Percentiles rank a stretch among this genome's conserved stretches.
These are phyloP conservation scores for Bertia moriformis DNA, from an alignment of 2,329 filamentous ascomycete species.

Conservation along the genomic window DNA sequence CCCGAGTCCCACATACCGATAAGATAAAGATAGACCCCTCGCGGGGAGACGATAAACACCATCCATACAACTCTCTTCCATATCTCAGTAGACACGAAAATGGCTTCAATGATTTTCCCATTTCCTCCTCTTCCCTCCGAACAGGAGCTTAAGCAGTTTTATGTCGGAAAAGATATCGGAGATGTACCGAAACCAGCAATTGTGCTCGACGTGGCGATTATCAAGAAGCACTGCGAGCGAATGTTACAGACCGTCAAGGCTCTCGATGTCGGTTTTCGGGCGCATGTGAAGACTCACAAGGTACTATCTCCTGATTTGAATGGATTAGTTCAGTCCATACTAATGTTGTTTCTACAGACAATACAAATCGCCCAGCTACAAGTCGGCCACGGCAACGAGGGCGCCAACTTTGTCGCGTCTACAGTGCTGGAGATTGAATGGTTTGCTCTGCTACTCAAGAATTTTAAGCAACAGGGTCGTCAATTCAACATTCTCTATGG, in stretches of 20 bases:
- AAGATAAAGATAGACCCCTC: too few relatives aligned
- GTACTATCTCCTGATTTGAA: too few relatives aligned
- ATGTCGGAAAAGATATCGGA: background rate
- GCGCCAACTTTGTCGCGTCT: constrained; percentile 40
- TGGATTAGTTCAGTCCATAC: too few relatives aligned
- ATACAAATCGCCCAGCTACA: constrained; percentile 36
- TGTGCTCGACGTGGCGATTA: constrained; percentile 36
- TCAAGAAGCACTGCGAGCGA: constrained; percentile 36
- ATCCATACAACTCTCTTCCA: too few relatives aligned
- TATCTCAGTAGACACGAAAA: too few relatives aligned
- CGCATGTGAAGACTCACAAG: constrained; percentile 56
- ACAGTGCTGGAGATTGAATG: constrained; percentile 44
- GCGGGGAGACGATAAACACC: too few relatives aligned
- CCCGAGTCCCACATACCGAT: too few relatives aligned
- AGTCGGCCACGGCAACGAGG: constrained; percentile 22
- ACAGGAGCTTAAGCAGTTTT: background rate
- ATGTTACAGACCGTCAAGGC: constrained; percentile 34
- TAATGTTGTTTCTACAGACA: constrained; percentile 22
- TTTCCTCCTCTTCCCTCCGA: too few relatives aligned
- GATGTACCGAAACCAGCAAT: constrained; percentile 35
- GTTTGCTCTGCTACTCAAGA: constrained; percentile 30
- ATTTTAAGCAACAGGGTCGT: constrained; percentile 13
- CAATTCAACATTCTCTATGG: constrained; percentile 36
- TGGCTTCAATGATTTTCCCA: too few relatives aligned
- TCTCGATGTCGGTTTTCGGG: constrained; percentile 38